These are phyloP conservation scores for Apiospora sp. DNA, from an alignment of 2,329 filamentous ascomycete genomes.

Conservation along the genomic window DNA sequence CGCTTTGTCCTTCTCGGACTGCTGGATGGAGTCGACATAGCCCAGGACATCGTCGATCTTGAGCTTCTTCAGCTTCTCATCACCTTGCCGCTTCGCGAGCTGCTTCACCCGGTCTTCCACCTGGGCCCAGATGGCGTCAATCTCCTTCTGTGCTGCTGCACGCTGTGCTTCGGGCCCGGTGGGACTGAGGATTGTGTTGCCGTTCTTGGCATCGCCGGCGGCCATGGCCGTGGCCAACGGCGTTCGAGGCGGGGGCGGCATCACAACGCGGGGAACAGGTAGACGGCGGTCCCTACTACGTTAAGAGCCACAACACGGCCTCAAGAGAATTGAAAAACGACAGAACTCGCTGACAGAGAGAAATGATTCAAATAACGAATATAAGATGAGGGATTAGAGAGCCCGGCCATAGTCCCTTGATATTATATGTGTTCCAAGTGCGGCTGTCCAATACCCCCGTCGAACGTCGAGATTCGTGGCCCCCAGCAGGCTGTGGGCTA, in stretches of 20 bases:
- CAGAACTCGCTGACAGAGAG: not conserved
- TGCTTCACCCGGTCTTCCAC: constrained; percentile 44
- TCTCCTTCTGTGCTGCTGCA: constrained; percentile 38
- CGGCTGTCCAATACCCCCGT: not conserved
- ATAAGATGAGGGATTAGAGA: not conserved
- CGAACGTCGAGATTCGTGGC: constrained; percentile 4
- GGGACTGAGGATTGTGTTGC: not conserved
- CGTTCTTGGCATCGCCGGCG: not conserved
- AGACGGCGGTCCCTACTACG: not conserved
- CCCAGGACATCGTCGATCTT: constrained; percentile 41
- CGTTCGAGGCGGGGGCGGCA: not conserved
- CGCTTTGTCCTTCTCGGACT: constrained; percentile 38
- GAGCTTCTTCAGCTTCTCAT: constrained; percentile 36
- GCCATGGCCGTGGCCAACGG: constrained; percentile 2
- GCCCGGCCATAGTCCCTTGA: not conserved
- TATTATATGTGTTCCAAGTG: not conserved
- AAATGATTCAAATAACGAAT: not conserved
- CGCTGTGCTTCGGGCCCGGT: not conserved
- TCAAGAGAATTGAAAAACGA: not conserved
- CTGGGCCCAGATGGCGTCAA: constrained; percentile 43
- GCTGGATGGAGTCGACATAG: constrained; percentile 39
- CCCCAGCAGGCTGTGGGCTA: not conserved
- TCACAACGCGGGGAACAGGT: not conserved
- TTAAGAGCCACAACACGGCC: not conserved
- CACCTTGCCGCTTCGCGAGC: constrained; percentile 41